phyloP scores from a whole-genome alignment of 1,139 yeast genomes.

The Cylindricascospora bacillispora region DNA sequence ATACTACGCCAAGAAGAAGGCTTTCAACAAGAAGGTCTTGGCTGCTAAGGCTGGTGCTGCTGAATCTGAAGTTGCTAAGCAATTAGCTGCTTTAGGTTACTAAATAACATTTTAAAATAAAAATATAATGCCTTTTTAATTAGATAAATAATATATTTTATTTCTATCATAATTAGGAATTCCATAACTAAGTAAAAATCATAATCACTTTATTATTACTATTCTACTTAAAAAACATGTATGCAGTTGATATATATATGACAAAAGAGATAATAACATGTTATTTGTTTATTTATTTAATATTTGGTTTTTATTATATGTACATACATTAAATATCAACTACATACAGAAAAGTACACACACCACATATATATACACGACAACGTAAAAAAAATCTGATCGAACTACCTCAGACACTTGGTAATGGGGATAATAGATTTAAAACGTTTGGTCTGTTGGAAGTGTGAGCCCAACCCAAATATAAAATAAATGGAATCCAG shows the following conservation, averaged over 20 bases:
- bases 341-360: no score
- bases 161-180: neutral
- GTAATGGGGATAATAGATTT: constrained; percentile 38
- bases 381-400: no score
- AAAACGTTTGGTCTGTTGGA: constrained; percentile 76
- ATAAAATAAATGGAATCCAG: constrained; percentile 88
- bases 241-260: no score
- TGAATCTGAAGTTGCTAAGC: constrained; percentile 66
- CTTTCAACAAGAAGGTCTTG: constrained; percentile 82
- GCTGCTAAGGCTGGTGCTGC: constrained; percentile 65
- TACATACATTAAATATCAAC: no score
- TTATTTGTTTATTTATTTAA: no score
- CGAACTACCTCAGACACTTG: constrained; percentile 45
- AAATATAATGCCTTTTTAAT: constrained; percentile 8
- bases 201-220: no score
- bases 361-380: no score
- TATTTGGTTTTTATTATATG: no score
- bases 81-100: constrained; percentile 80
- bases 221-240: no score
- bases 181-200: no score
- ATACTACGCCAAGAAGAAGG: constrained; percentile 97
- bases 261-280: no score
- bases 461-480: constrained; percentile 84
- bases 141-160: constrained; percentile 5
- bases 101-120: constrained; percentile 30